Base-by-base conservation (phyloP, 1,284 basidiomycete genomes). In the Cystobasidium pallidum region DNA sequence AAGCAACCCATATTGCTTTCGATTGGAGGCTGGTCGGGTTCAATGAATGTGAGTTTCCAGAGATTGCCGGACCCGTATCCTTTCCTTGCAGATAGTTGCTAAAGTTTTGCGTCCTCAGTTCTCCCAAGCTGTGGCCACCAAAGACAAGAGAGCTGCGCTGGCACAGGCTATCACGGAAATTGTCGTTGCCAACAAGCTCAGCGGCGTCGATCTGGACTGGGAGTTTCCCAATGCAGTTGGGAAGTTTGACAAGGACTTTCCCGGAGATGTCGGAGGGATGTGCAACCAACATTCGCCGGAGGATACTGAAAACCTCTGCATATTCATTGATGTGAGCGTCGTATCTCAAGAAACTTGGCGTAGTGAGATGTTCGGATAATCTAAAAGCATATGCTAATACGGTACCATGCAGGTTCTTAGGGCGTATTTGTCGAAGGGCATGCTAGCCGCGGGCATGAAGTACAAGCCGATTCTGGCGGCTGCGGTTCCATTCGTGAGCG, bases 391-490 rank as follows among this genome's bases (percentile, higher is more conserved):
- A n/a, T n/a, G n/a, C n/a, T n/a, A n/a, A n/a, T n/a, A n/a, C n/a
- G n/a, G n/a, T n/a, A n/a, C n/a, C 6, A 32, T 32, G 1, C 24
- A 71, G 68, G 61, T 45, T 1, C 39, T 66, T 6, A 11, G 68
- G n/a, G 28, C 6, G 32, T 10, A 30, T 3, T 24, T 71, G 3
- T 21, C 28, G 34, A 28, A n/a, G 10, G 58, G 43, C 2, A 45
- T 71, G 54, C n/a, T 24, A 6, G 24, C 6, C 8, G 49, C n/a
- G 24, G 49, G 49, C n/a, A 51, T 24, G 24, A 51, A n/a, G 36
- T 34, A 32, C 32, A 47, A 51, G 47, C 68, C 68, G 4, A 55
- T 57, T 21, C 15, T 71, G n/a, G 61, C 68, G n/a, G 68, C 68
- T 17, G 34, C 59, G 19, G 59, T 70, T 6, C 68, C 68, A 28